A percentile compares a stretch with the other conserved stretches of the same genome.
Evolutionary conservation across 2,329 filamentous ascomycete genomes (phyloP).

Genomic region (Ascosphaera pollenicola): DNA sequence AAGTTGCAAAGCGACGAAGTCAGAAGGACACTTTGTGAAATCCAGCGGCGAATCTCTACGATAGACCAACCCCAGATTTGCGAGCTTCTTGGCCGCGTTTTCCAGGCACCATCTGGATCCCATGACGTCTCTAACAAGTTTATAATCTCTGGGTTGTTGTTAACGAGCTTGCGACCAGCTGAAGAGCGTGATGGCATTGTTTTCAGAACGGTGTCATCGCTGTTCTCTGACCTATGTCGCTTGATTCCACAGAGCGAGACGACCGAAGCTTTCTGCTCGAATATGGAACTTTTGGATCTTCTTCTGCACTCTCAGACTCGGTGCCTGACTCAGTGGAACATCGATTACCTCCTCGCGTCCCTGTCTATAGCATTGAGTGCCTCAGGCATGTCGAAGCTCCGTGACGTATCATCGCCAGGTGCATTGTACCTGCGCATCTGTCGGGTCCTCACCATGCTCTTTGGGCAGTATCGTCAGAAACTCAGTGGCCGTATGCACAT

Average conservation of each 20-base stretch:
- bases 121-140: conserved; percentile 13
- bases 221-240: conserved; percentile 15
- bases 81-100: conserved; percentile 12
- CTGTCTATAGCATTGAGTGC: conserved; percentile 16
- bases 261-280: conserved; percentile 19
- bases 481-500: conserved; percentile 39
- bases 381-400: conserved; percentile 5
- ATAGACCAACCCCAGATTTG: conserved; percentile 12
- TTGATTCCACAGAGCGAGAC: conserved; percentile 11
- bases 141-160: conserved; percentile 16
- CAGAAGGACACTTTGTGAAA: conserved; percentile 15
- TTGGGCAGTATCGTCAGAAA: conserved; percentile 35
- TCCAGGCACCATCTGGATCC: conserved; percentile 11
- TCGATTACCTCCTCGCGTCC: conserved; percentile 20
- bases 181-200: conserved; percentile 17
- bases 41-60: conserved; percentile 13
- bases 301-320: conserved; percentile 19
- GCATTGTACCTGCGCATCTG: conserved; percentile 32
- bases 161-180: conserved; percentile 12
- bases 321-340: conserved; percentile 22
- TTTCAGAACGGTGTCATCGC: conserved; percentile 15
- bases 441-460: conserved; percentile 27
- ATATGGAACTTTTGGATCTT: conserved; percentile 17
- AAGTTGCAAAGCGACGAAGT: conserved; percentile 18
- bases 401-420: conserved; percentile 8